These are phyloP conservation scores for Paraconiothyrium brasiliense DNA, from an alignment of 2,329 filamentous ascomycete species.

Conservation along the genomic window DNA sequence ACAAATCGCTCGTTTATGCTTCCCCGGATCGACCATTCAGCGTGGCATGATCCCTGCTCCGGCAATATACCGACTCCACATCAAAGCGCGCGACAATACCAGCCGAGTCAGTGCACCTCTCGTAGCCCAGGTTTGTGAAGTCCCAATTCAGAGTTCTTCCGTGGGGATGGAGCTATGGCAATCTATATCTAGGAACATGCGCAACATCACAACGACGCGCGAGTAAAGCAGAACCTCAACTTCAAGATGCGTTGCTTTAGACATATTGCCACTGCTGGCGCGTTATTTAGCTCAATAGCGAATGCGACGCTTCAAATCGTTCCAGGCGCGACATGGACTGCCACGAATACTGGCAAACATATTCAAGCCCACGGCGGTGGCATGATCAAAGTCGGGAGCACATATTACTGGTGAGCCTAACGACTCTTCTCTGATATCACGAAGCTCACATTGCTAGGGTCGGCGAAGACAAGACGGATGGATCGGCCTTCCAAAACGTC, in stretches of 20 bases:
- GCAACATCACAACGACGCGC: background rate
- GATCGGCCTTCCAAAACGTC: slow-evolving; percentile 67
- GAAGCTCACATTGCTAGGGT: slow-evolving; percentile 54
- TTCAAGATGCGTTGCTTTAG: slow-evolving; percentile 32
- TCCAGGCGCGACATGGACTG: slow-evolving; percentile 52
- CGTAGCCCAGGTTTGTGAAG: background rate
- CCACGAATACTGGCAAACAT: slow-evolving; percentile 60
- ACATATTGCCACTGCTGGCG: slow-evolving; percentile 17
- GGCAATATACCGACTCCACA: slow-evolving; percentile 4
- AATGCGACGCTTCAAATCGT: slow-evolving; percentile 50
- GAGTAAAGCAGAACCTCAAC: background rate
- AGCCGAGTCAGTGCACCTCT: background rate
- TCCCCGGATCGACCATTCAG: slow-evolving; percentile 8
- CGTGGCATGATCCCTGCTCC: slow-evolving; percentile 3
- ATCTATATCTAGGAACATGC: slow-evolving; percentile 1
- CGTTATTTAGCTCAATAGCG: slow-evolving; percentile 30
- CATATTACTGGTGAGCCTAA: slow-evolving; percentile 63
- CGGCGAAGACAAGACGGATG: slow-evolving; percentile 74
- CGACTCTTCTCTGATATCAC: background rate
- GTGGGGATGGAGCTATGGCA: background rate
- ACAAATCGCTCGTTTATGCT: slow-evolving; percentile 7
- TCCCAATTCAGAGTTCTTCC: background rate
- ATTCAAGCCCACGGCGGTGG: slow-evolving; percentile 74
- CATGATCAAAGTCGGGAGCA: slow-evolving; percentile 65
- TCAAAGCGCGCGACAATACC: background rate